Base-by-base conservation (phyloP, 345 rosid genomes). In the Eucalyptus polybractea region DNA sequence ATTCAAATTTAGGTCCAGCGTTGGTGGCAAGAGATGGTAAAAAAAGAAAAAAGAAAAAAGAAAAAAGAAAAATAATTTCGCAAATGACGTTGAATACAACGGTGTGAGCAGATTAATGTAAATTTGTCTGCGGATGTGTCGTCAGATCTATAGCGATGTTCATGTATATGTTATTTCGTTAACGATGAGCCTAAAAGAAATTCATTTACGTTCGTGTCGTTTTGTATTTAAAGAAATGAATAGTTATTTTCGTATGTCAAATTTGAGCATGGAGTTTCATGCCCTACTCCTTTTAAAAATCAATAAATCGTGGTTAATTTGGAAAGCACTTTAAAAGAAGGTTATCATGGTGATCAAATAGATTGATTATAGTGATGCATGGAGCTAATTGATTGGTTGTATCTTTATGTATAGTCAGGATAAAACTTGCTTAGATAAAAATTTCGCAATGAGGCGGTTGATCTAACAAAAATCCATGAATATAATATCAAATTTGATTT, bases 41-140 rank as follows among this genome's bases (percentile, higher is more conserved):
- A 53, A 11, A 14, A n/a, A n/a, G 7, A 2, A 51, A 16, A 19
- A 19, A 37, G 3, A 53, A 53, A 11, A 14, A n/a, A n/a, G 7
- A 2, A 51, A 16, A 19, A 19, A 37, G 3, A n/a, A n/a, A n/a
- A n/a, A n/a, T 1, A 67, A 67, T 7, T 67, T 40, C 0, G 9
- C 8, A 40, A 37, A 19, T 11, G 83, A 76, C 2, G 2, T 76
- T 2, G 27, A 10, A 5, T 76, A 4, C 27, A 8, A 76, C 3
- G 5, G 24, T 19, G 47, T 3, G 1, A 76, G 14, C 24, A 10
- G 5, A 76, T 37, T 37, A 72, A 37, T 37, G 83, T 72, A 72
- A 37, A 21, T 72, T 72, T 37, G 14, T 72, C 5, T 10, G 45
- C 4, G 12, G 45, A 10, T 9, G 83, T 21, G 27, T 69, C 0